Evolutionary conservation across 225 moss, liverwort and hornwort species (phyloP).

Genomic region (Marchantia polymorpha): DNA sequence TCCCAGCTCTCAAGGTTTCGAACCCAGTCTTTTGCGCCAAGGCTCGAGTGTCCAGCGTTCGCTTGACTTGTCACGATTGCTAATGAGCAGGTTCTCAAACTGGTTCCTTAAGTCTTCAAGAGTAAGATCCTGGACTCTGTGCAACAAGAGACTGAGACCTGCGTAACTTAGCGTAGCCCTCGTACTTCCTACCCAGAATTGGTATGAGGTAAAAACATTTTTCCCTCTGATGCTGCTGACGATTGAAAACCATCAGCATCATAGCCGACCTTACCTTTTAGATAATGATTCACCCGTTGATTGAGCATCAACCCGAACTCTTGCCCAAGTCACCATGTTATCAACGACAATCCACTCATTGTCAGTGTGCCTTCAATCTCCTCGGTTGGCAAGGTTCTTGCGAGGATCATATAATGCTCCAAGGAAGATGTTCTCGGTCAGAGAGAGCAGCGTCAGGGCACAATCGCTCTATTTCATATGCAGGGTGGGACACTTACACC

Average conservation of each 20-base stretch:
- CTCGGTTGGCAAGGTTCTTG: neutral
- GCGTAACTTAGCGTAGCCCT: neutral
- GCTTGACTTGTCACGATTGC: neutral
- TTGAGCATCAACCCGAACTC: neutral
- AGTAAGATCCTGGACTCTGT: constrained; percentile 2
- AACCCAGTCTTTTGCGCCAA: too few relatives aligned
- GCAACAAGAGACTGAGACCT: neutral
- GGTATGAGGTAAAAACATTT: neutral
- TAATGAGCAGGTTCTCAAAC: neutral
- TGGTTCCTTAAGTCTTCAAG: neutral
- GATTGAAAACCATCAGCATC: neutral
- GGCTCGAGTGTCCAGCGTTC: too few relatives aligned
- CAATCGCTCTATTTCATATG: neutral
- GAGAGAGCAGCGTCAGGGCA: neutral
- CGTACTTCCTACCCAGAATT: neutral
- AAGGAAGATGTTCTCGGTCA: neutral
- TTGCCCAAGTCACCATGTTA: neutral
- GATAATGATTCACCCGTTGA: neutral
- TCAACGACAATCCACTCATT: neutral
- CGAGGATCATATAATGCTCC: neutral
- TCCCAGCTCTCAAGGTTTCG: too few relatives aligned
- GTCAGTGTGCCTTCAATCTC: neutral
- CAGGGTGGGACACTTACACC: neutral
- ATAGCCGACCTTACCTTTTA: neutral
- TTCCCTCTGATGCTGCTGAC: neutral